Evolutionary conservation across 345 rosid genomes (phyloP).

Genomic region (Bretschneidera sinensis): DNA sequence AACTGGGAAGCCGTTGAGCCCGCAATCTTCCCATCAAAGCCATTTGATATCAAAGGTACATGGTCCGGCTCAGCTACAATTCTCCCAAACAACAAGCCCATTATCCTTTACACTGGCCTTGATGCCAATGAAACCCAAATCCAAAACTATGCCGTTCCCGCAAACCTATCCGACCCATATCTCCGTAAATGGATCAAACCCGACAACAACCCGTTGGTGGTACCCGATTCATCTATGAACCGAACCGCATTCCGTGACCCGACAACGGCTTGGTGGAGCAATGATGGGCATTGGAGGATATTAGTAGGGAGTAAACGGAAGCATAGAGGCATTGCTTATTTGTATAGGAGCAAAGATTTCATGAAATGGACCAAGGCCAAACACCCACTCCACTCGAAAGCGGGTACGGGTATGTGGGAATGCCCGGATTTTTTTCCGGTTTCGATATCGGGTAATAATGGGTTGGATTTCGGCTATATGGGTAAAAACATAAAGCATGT

Average conservation of each 20-base stretch:
- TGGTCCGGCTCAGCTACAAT: constrained; percentile 96
- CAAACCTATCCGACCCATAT: constrained; percentile 64
- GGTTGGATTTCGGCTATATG: constrained; percentile 43
- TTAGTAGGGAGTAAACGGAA: constrained; percentile 49
- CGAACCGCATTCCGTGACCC: constrained; percentile 87
- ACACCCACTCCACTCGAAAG: constrained; percentile 57
- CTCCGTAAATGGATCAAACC: constrained; percentile 82
- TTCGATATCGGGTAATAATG: constrained; percentile 18
- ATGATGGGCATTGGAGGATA: constrained; percentile 57
- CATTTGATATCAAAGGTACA: constrained; percentile 64
- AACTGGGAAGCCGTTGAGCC: constrained; percentile 73
- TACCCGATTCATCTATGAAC: constrained; percentile 47
- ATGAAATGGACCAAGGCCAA: constrained; percentile 55
- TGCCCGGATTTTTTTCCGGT: constrained; percentile 92
- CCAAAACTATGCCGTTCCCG: constrained; percentile 73
- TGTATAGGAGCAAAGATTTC: constrained; percentile 69
- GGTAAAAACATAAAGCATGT: constrained; percentile 37
- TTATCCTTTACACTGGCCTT: constrained; percentile 73
- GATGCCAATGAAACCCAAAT: constrained; percentile 41
- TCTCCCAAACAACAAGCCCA: constrained; percentile 49
- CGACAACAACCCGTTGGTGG: constrained; percentile 50
- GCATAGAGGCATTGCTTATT: constrained; percentile 49
- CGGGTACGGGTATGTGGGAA: constrained; percentile 77
- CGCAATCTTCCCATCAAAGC: constrained; percentile 61
- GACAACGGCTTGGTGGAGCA: constrained; percentile 68